Evolutionary conservation across 805 yeast genomes (phyloP), one percentile per base, ranked within the genome.

Genomic region (Metschnikowia shivogae): DNA sequence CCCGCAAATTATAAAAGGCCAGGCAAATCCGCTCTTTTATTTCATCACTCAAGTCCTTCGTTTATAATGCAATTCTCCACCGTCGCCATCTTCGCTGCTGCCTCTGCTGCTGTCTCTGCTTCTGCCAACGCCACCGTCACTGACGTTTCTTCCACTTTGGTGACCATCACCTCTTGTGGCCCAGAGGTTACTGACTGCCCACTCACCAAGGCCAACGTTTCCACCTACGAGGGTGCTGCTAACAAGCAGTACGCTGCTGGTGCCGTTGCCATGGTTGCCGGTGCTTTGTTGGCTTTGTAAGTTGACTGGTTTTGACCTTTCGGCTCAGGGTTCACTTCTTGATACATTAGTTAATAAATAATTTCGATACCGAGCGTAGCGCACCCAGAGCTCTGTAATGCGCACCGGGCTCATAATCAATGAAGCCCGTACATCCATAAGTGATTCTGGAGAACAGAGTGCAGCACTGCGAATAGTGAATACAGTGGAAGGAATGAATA

Each of bases 261-360:
- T 50, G 62, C 60, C 59, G 58, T 47, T 44, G 58, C 58, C 37
- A 46, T 54, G 55, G 56, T 54, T 47, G 58, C 58, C 35, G 58
- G 58, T 48, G 58, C 58, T 46, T 53, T 61, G 60, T 58, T 61
- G 58, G 64, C 63, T 59, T 60, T 61, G 61, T 61, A 60, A 61
- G 57, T 46, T 44, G 33, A 26, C 20, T 20, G 32, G 34, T 36
- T 36, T 24, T n/a, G n/a, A 12, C 39, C 27, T 20, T 38, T 29
- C 29, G 34, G 34, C 24, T 7, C 20, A 22, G 35, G 22, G 33
- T 52, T 50, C 43, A 51, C 14, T 47, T 52, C 52, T 48, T 47
- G 50, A 43, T 50, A 45, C 34, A 48, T 42, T 42, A 39, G 38
- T 45, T 42, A 38, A 44, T 53, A 42, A 28, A 50, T 49, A 43